These are phyloP conservation scores for Chaetomium strumarium DNA, from an alignment of 2,329 filamentous ascomycete species.

Conservation along the genomic window DNA sequence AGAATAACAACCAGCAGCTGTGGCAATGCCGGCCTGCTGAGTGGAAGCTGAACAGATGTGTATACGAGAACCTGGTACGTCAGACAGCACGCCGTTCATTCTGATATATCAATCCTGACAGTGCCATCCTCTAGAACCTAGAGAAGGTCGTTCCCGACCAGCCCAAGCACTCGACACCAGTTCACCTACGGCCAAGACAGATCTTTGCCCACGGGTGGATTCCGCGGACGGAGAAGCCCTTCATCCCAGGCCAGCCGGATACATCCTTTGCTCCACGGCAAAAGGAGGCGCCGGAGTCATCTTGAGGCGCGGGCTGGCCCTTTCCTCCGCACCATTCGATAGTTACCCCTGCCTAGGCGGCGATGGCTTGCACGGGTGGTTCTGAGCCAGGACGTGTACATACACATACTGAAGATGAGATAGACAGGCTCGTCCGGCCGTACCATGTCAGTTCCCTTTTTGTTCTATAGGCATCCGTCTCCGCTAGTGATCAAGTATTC, in stretches of 20 bases:
- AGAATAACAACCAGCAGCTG: constrained; percentile 95
- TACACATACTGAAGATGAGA: constrained; percentile 3
- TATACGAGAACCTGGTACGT: constrained; percentile 89
- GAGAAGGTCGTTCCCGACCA: constrained; percentile 75
- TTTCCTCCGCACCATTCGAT: background rate
- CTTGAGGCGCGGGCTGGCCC: constrained; percentile 11
- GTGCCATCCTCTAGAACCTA: constrained; percentile 53
- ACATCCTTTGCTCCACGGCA: constrained; percentile 29
- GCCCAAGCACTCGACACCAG: constrained; percentile 62
- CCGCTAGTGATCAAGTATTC: background rate
- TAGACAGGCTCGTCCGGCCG: constrained; percentile 12
- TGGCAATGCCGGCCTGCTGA: constrained; percentile 91
- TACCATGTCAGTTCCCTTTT: constrained; percentile 2
- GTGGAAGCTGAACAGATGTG: constrained; percentile 88
- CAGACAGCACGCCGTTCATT: background rate
- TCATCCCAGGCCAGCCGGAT: constrained; percentile 26
- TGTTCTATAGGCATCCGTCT: background rate
- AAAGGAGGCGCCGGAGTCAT: constrained; percentile 20
- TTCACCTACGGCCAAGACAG: constrained; percentile 64
- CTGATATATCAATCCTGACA: background rate
- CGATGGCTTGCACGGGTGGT: background rate
- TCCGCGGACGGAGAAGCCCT: constrained; percentile 25
- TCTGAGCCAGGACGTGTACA: constrained; percentile 8
- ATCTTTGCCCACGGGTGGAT: constrained; percentile 49
- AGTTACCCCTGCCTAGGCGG: background rate